phyloP scores from a whole-genome alignment of 2,329 filamentous ascomycete genomes.

The Aspergillus pseudonomiae region DNA sequence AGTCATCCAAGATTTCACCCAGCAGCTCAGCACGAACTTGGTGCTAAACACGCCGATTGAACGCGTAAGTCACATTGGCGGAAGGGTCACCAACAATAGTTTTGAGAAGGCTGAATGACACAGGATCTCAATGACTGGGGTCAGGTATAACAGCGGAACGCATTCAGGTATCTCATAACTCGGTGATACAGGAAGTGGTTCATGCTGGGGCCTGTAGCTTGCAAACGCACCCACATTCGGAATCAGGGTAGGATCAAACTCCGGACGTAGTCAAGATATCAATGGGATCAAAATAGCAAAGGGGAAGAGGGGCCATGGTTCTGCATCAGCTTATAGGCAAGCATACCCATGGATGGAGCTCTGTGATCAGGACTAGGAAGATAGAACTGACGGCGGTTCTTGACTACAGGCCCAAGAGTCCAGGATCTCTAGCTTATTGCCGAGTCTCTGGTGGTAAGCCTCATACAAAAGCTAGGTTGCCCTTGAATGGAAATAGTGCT shows the following conservation, averaged over 20 bases:
- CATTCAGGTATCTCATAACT: not conserved
- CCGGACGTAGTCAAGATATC: not conserved
- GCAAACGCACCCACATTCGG: not conserved
- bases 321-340: not conserved
- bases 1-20: not conserved
- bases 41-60: not conserved
- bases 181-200: not conserved
- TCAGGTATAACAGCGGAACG: not conserved
- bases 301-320: not conserved
- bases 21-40: not conserved
- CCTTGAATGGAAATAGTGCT: constrained; percentile 14
- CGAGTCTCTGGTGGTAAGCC: constrained; percentile 13
- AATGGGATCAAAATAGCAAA: not conserved
- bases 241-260: not conserved
- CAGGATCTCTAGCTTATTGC: constrained; percentile 2
- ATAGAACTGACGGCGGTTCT: not conserved
- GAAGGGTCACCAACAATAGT: not conserved
- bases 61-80: not conserved
- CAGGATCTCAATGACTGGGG: not conserved
- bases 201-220: not conserved
- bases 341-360: not conserved
- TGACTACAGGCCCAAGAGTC: not conserved
- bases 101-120: too few relatives aligned
- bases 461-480: constrained; percentile 20
- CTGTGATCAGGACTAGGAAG: not conserved